Conservation (phyloP, 1,284 basidiomycete species). For the Malassezia equina region DNA sequence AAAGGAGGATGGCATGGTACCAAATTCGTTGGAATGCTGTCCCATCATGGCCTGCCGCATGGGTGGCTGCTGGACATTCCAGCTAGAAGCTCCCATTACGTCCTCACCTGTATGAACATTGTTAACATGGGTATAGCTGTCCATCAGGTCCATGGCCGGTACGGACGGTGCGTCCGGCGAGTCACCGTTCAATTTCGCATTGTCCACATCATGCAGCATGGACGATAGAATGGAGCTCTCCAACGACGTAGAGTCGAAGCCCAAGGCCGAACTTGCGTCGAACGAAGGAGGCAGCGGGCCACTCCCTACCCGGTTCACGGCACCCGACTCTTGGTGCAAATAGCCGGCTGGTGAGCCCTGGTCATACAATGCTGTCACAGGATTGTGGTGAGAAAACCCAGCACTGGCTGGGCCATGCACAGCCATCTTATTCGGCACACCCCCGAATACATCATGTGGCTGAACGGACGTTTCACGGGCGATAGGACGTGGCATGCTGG, state of each 20-base stretch:
- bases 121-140: conserved; percentile 17
- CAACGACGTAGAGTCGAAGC: conserved; percentile 63
- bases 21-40: neutral
- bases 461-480: neutral
- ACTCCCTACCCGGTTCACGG: neutral
- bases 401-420: neutral
- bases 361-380: neutral
- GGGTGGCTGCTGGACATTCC: neutral
- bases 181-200: conserved; percentile 23
- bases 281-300: neutral
- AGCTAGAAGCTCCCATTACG: neutral
- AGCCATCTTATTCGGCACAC: neutral
- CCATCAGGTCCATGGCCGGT: conserved; percentile 30
- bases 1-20: neutral
- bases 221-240: conserved; percentile 83
- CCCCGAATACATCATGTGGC: neutral
- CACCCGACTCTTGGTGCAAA: neutral
- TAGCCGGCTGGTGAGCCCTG: neutral
- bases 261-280: neutral
- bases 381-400: neutral
- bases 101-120: neutral
- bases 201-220: conserved; percentile 56
- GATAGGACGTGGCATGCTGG: neutral
- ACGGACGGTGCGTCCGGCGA: conserved; percentile 29
- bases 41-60: neutral